Base-by-base conservation (phyloP, 495 filamentous ascomycete species). In the Hyaloscypha hepaticicola region DNA sequence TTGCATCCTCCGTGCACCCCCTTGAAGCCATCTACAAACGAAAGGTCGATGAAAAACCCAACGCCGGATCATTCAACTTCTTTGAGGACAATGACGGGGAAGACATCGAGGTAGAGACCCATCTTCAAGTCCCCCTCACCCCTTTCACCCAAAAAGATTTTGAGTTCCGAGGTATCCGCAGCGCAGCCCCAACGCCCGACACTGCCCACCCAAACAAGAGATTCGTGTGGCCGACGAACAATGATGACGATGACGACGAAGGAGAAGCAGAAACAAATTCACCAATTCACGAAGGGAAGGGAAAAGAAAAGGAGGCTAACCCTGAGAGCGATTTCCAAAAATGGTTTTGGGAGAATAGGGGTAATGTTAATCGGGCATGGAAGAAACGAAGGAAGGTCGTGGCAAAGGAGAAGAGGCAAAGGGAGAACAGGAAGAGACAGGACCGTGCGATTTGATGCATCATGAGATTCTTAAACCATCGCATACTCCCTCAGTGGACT, bases 181-280 rank as follows among this genome's bases (percentile, higher is more conserved):
- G 92, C 69, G 93, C 93, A 12, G 95, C 95, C 0, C 95, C 95
- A 2, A 98, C 95, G 0, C 95, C 95, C 0, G 95, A 99, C 70
- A 98, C 95, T 0, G 90, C 91, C n/a, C 83, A 90, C 61, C 86
- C 87, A 22, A 83, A 78, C 31, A 80, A 82, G 22, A 77, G 66
- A 33, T 79, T 78, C 65, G 73, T 80, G 5, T 85, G 82, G 82
- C 71, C 74, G n/a, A 75, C 72, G 1, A 72, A 69, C 21, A 73
- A 71, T 27, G 72, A 72, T 24, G 72, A 74, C 9, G 72, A 76
- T 12, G 74, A 72, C 12, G 79, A 75, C 6, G 76, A 76, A 7
- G 76, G 74, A 1, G 74, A 77, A 5, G 77, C 77, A 3, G 77
- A 76, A 22, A 61, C 41, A 69, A 70, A 29, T 64, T 72, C 28